Evolutionary conservation across 2,329 filamentous ascomycete species (phyloP).

Genomic region (Botrytis cinerea): DNA sequence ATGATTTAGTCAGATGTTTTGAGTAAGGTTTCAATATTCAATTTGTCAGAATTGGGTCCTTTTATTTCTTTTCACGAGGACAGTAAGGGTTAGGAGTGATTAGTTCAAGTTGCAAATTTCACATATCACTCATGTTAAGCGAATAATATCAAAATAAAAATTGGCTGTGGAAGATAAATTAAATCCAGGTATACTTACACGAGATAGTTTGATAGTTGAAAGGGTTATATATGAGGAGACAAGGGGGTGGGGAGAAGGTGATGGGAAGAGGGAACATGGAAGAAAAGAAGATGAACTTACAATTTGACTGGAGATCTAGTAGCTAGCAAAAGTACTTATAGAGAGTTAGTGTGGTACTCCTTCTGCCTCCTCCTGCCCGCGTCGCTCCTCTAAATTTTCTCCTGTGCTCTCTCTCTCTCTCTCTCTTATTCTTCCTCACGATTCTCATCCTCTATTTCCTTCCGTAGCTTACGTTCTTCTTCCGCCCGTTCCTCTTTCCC

Average conservation of each 20-base stretch:
- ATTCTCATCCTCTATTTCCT: neutral
- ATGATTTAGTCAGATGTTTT: neutral
- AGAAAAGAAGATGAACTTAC: neutral
- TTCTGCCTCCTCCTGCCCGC: neutral
- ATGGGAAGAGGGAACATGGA: neutral
- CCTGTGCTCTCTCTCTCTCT: too few species aligned
- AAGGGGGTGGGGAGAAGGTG: neutral
- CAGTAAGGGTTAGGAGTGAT: neutral
- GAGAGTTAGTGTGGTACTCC: too few species aligned
- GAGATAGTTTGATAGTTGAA: neutral
- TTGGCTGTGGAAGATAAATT: neutral
- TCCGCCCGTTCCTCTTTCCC: neutral
- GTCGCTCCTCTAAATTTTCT: neutral
- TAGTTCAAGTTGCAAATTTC: neutral
- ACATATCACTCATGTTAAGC: neutral
- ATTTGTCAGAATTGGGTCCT: neutral
- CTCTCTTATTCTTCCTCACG: neutral
- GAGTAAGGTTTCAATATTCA: neutral
- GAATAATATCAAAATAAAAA: neutral
- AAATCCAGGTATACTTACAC: neutral
- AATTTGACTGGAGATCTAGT: too few species aligned
- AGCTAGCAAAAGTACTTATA: neutral
- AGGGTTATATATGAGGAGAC: neutral
- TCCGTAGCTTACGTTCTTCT: neutral
- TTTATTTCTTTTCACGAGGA: neutral